These are phyloP conservation scores for Monosporascus sp. DNA, from an alignment of 2,329 filamentous ascomycete species.

Conservation along the genomic window DNA sequence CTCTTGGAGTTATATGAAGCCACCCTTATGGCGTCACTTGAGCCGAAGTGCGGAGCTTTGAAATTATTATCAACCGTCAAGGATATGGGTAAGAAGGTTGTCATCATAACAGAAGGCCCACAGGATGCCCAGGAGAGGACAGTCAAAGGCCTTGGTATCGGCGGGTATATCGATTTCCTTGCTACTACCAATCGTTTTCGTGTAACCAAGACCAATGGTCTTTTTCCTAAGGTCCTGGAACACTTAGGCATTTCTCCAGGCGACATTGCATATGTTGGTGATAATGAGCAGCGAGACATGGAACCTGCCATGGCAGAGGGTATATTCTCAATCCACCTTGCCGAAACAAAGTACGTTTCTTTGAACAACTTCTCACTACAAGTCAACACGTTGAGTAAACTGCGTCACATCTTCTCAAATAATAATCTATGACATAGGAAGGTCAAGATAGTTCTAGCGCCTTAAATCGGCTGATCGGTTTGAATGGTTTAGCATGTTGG, in stretches of 20 bases:
- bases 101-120: conserved; percentile 40
- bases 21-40: conserved; percentile 21
- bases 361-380: conserved; percentile 6
- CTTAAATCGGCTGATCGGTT: too few species aligned
- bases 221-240: conserved; percentile 22
- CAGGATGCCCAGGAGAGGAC: conserved; percentile 42
- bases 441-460: too few species aligned
- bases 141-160: conserved; percentile 25
- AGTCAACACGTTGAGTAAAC: conserved; percentile 9
- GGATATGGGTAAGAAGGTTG: conserved; percentile 30
- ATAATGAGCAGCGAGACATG: conserved; percentile 24
- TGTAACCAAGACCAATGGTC: conserved; percentile 20
- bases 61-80: conserved; percentile 29
- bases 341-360: conserved; percentile 8
- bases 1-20: conserved; percentile 26
- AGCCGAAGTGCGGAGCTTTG: conserved; percentile 31
- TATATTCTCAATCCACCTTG: conserved; percentile 24
- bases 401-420: conserved; percentile 9
- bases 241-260: conserved; percentile 17
- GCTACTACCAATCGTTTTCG: conserved; percentile 26
- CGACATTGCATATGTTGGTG: conserved; percentile 25
- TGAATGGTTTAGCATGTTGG: too few species aligned
- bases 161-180: conserved; percentile 22
- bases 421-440: too few species aligned
- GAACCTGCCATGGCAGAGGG: conserved; percentile 20